phyloP scores from a whole-genome alignment of 2,329 filamentous ascomycete genomes.

The Fusarium multiceps region DNA sequence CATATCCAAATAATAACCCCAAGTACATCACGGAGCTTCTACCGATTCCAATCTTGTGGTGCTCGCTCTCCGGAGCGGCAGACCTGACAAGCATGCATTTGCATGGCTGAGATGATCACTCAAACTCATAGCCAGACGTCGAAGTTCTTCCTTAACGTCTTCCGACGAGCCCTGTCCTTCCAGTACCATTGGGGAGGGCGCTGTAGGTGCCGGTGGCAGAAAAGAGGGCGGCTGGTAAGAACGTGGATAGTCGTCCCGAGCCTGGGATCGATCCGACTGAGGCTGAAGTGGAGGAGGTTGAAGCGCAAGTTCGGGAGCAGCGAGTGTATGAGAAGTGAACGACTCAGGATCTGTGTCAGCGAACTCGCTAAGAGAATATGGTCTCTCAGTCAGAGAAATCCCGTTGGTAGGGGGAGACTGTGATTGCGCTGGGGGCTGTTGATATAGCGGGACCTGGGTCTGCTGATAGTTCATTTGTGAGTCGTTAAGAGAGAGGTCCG shows the following conservation, averaged over 20 bases:
- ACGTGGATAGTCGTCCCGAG: constrained; percentile 29
- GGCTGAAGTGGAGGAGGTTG: constrained; percentile 40
- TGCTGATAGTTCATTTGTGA: constrained; percentile 35
- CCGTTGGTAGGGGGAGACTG: constrained; percentile 31
- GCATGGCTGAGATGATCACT: constrained; percentile 61
- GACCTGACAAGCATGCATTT: constrained; percentile 57
- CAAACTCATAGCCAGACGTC: constrained; percentile 62
- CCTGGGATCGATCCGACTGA: constrained; percentile 35
- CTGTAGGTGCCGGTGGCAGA: constrained; percentile 54
- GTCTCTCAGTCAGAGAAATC: constrained; percentile 41
- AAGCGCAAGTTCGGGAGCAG: constrained; percentile 39
- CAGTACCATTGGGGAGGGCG: constrained; percentile 64
- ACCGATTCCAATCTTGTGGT: constrained; percentile 46
- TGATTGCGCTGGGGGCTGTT: constrained; percentile 13
- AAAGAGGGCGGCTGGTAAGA: constrained; percentile 32
- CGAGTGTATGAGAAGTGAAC: constrained; percentile 49
- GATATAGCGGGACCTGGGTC: constrained; percentile 32
- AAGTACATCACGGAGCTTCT: constrained; percentile 34
- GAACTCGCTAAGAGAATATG: constrained; percentile 56
- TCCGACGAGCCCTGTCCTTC: constrained; percentile 63
- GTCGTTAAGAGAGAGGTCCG: constrained; percentile 47
- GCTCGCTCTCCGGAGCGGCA: constrained; percentile 53
- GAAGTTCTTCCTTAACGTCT: constrained; percentile 64
- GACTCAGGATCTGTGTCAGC: constrained; percentile 55
- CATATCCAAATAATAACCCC: background rate